phyloP scores from a whole-genome alignment of 2,329 filamentous ascomycete genomes.

The Trichophyton rubrum region DNA sequence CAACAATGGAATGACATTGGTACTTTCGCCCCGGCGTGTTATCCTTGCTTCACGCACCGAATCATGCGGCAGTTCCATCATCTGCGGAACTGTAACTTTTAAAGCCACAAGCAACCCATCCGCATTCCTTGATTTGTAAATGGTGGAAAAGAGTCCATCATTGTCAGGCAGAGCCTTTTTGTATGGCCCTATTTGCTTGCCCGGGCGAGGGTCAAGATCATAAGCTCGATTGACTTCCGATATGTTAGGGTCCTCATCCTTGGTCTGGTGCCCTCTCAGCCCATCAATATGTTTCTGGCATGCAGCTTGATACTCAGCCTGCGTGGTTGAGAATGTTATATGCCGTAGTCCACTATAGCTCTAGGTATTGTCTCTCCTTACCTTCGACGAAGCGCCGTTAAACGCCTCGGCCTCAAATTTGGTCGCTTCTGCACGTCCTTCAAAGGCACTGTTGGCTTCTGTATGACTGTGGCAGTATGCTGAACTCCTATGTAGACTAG shows the following conservation, averaged over 20 bases:
- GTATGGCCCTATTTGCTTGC: conserved; percentile 43
- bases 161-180: conserved; percentile 43
- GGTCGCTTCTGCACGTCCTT: conserved; percentile 49
- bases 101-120: conserved; percentile 49
- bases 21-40: conserved; percentile 34
- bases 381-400: conserved; percentile 26
- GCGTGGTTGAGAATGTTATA: background rate
- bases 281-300: conserved; percentile 28
- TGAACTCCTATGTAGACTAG: conserved; percentile 16
- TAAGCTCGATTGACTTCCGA: conserved; percentile 15
- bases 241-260: conserved; percentile 13
- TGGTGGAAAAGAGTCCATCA: conserved; percentile 66
- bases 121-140: conserved; percentile 55
- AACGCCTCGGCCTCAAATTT: conserved; percentile 44
- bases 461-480: conserved; percentile 38
- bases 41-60: conserved; percentile 68
- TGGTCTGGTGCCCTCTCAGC: conserved; percentile 14
- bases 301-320: conserved; percentile 46
- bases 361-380: conserved; percentile 14
- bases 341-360: background rate
- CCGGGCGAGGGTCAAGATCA: conserved; percentile 20
- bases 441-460: conserved; percentile 30
- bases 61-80: conserved; percentile 68
- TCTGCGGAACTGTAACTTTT: conserved; percentile 70
- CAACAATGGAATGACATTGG: conserved; percentile 50